Evolutionary conservation across 2,329 filamentous ascomycete species (phyloP).

Genomic region (Pyrenochaeta sp.): DNA sequence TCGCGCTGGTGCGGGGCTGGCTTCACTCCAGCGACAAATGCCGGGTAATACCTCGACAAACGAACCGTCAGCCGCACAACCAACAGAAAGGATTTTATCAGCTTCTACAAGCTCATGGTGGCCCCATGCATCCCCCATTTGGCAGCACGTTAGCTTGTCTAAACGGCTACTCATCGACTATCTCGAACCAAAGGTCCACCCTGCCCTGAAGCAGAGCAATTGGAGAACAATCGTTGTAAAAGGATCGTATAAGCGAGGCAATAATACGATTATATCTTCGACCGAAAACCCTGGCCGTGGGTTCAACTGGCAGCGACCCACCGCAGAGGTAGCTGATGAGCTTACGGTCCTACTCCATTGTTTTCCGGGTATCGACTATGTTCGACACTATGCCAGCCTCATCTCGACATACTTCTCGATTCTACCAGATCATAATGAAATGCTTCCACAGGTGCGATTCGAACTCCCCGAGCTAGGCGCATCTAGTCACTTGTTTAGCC

Average conservation of each 20-base stretch:
- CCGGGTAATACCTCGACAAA: too few relatives aligned
- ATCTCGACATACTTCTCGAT: neutral
- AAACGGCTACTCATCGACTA: neutral
- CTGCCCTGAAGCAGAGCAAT: neutral
- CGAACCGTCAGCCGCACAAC: too few relatives aligned
- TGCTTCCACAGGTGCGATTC: neutral
- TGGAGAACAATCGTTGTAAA: neutral
- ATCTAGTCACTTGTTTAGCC: too few relatives aligned
- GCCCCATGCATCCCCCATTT: too few relatives aligned
- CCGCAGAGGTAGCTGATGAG: neutral
- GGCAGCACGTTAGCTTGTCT: too few relatives aligned
- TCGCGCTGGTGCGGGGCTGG: too few relatives aligned
- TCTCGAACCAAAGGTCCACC: neutral
- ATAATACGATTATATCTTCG: neutral
- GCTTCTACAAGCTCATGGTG: too few relatives aligned
- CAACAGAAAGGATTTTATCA: too few relatives aligned
- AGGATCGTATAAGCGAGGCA: neutral
- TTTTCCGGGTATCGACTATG: neutral
- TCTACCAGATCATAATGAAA: neutral
- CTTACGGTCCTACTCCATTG: too few relatives aligned
- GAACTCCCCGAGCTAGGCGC: neutral
- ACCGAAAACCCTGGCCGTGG: neutral
- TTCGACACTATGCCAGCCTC: neutral
- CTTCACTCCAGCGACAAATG: too few relatives aligned
- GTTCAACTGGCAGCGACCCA: slow-evolving; percentile 1